Evolutionary conservation across 129 eudicot genomes (phyloP), one percentile per base, ranked within the genome.

Genomic region (Chrysanthemum lavandulifolium): DNA sequence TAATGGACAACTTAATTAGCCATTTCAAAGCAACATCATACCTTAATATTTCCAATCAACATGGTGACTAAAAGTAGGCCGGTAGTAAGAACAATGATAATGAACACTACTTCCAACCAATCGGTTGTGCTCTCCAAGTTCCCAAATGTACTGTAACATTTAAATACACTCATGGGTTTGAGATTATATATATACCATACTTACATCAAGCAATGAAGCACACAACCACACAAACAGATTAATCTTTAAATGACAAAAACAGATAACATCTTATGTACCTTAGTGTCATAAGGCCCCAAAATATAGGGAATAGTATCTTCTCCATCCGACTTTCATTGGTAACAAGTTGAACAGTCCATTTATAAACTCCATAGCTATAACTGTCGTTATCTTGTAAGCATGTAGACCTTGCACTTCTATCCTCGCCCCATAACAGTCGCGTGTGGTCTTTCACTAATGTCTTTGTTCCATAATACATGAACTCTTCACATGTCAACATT

Each of bases 1-100:
- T 13, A 53, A 53, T 53, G n/a, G 18, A 53, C 29, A 40, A 15
- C 21, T 29, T 31, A 61, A 1, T 61, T 61, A 8, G 13, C 10
- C 6, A 65, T n/a, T n/a, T 65, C 10, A 51, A 12, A 51, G 40
- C 29, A 8, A 68, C 12, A 51, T 0, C 18, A 65, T 84, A 88
- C 97, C 96, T 92, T 92, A 71, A 89, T 92, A 71, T 92, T 92
- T 43, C 97, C 97, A 56, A 92, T 92, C 78, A 92, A 80, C 97
- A 92, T 92, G 18, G 97, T 92, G 67, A 92, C 97, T 10, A 92
- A 79, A 61, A 92, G 88, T 16, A 92, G 94, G 13, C 97, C 97
- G 19, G 84, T 81, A 4, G 97, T 87, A 47, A 92, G 79, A 51
- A 92, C 94, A 3, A 92, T 79, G 82, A 89, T 89, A 9, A 92